Evolutionary conservation across 306 rosid genomes (phyloP).

Genomic region (Cucurbita argyrosperma): DNA sequence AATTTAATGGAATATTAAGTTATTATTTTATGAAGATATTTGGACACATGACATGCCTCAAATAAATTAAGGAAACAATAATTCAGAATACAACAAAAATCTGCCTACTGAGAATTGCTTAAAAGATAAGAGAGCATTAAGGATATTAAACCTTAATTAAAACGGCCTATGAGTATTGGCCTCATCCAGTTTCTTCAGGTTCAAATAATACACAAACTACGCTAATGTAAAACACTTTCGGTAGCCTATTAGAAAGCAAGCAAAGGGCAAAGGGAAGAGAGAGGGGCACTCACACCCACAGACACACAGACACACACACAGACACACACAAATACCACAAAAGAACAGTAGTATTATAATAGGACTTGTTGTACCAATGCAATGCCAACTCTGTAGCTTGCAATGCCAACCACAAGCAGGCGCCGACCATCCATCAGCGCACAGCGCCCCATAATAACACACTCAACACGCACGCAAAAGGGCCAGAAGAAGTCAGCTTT

Average conservation of each 20-base stretch:
- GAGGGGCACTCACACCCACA: neutral
- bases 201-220: conserved; percentile 1
- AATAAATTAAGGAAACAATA: neutral
- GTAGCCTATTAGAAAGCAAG: neutral
- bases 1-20: neutral
- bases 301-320: neutral
- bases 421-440: neutral
- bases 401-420: neutral
- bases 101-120: neutral
- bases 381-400: conserved; percentile 1
- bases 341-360: neutral
- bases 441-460: neutral
- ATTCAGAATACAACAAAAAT: neutral
- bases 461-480: neutral
- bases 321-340: too few relatives aligned
- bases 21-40: neutral
- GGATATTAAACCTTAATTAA: neutral
- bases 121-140: neutral
- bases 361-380: neutral
- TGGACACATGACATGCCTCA: neutral
- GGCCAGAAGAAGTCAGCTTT: neutral
- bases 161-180: neutral
- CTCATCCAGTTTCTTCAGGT: neutral
- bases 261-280: neutral
- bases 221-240: conserved; percentile 1